Evolutionary conservation across 495 filamentous ascomycete species (phyloP), one percentile per base, ranked within the genome.

Genomic region (Penicillium argentinense): DNA sequence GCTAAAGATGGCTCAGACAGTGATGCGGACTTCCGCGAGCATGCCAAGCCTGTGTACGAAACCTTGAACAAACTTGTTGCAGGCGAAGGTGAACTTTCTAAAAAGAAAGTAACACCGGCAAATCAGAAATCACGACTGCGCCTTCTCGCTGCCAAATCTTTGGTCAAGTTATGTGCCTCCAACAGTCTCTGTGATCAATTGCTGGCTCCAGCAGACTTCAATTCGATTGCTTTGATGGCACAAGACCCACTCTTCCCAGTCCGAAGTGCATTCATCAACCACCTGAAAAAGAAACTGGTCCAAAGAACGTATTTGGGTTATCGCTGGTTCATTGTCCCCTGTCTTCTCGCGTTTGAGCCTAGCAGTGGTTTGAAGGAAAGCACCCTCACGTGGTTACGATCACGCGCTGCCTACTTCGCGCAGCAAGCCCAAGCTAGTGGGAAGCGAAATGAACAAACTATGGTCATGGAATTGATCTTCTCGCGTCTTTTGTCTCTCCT

Each of bases 341-440:
- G 95, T 69, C 69, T 97, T 23, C 82, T 90, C 46, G 92, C 93
- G 1, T 96, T 90, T 54, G 93, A 99, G 68, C 93, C 93, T 3
- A 75, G 77, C 27, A 49, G 61, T 2, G 71, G 75, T 11, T 77
- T 95, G 64, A 85, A 82, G 57, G 79, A 82, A 28, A 83, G 83
- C 25, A 84, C 85, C 0, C 78, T 87, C 33, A 96, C 87, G 0
- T 99, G 93, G 93, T 80, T 97, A 37, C 84, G 87, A 16, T 89
- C 89, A 39, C 85, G 91, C 5, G 80, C 84, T 13, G 57, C 67
- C 17, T 60, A 56, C 28, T 75, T 79, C 49, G 58, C 73, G 9
- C 68, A 70, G 29, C 64, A 72, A 36, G 56, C 54, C 5, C 62
- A 68, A 40, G 59, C 51, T 5, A 65, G 51, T 41, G 63, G 64